Percentiles rank a stretch among this genome's conserved stretches.
These are phyloP conservation scores for Colletotrichum magnum DNA, from an alignment of 2,329 filamentous ascomycete species.

Conservation along the genomic window DNA sequence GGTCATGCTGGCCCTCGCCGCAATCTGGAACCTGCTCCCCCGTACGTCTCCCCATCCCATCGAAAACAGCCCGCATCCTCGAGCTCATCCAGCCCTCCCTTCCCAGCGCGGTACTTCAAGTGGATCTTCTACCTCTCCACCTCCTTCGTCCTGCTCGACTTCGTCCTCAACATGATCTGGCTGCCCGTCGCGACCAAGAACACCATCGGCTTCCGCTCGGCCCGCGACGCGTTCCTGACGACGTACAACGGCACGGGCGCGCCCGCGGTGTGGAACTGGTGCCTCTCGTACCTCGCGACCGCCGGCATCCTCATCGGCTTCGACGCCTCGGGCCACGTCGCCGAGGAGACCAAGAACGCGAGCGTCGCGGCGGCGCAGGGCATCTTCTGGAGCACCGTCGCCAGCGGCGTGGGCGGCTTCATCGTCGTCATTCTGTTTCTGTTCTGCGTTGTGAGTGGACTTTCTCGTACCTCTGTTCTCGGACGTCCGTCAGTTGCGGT, in stretches of 20 bases:
- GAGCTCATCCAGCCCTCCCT: background rate
- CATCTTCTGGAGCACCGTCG: constrained; percentile 73
- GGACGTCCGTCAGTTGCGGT: too few relatives aligned
- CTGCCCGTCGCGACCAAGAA: constrained; percentile 69
- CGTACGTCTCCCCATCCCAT: constrained; percentile 53
- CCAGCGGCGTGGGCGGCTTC: constrained; percentile 69
- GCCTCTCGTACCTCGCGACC: constrained; percentile 72
- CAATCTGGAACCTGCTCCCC: constrained; percentile 64
- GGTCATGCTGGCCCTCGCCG: constrained; percentile 63
- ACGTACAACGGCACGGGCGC: constrained; percentile 72
- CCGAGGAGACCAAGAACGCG: constrained; percentile 73
- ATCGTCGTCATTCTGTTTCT: constrained; percentile 70
- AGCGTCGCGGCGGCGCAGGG: constrained; percentile 68
- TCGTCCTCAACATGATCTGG: constrained; percentile 73
- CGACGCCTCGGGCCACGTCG: constrained; percentile 72
- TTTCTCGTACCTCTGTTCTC: too few relatives aligned
- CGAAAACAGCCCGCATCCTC: rapidly evolving
- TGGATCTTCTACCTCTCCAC: constrained; percentile 66
- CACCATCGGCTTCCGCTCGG: constrained; percentile 68
- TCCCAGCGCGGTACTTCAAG: constrained; percentile 58
- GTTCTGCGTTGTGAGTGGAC: constrained; percentile 65
- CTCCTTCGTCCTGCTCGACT: constrained; percentile 68
- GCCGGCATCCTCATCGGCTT: constrained; percentile 73
- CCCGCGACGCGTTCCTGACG: constrained; percentile 71
- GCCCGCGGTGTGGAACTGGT: constrained; percentile 74